Base-by-base conservation (phyloP, 495 filamentous ascomycete species). In the Aspergillus baeticus region DNA sequence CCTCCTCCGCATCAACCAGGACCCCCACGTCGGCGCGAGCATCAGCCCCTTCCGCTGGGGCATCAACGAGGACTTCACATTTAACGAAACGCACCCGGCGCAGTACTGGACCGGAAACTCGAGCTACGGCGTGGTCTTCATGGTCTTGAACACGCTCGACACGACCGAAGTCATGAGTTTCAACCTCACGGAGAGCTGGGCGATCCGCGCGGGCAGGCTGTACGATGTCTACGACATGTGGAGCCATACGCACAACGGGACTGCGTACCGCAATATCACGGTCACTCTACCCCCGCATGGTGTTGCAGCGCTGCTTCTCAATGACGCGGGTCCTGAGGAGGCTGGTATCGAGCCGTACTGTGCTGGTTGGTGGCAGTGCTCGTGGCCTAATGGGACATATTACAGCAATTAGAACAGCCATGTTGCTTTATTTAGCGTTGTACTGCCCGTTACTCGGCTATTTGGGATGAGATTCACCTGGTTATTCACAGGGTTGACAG, bases 151-250 rank as follows among this genome's bases (percentile, higher is more conserved):
- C 10, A 48, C 45, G 10, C 3, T 33, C 22, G 45, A 48, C 6
- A 48, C 45, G 45, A 31, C 6, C 15, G 23, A 48, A 15, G 34
- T 31, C 1, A 48, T 48, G 45, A 31, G 45, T 26, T 48, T 48
- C 23, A 48, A 48, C 34, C n/a, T 48, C 13, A 48, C 45, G 10
- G 45, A 48, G 45, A 48, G 34, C 45, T 48, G 45, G 45, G 45
- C 45, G 3, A 31, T 48, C 2, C 45, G 45, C 11, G 45, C 45
- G 6, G 45, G 45, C 7, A n/a, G 45, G 5, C n/a, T 13, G 23
- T 48, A 48, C 10, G 26, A 13, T n/a, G 45, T 48, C 13, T 48
- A 48, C 33, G 45, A 48, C 34, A 35, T 48, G 45, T 48, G 45
- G 45, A 31, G 22, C 14, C 45, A 48, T 33, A n/a, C 14, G 45